Conservation (phyloP, 371 early-diverging fungal genomes). For the Haplosporangium sp. region DNA sequence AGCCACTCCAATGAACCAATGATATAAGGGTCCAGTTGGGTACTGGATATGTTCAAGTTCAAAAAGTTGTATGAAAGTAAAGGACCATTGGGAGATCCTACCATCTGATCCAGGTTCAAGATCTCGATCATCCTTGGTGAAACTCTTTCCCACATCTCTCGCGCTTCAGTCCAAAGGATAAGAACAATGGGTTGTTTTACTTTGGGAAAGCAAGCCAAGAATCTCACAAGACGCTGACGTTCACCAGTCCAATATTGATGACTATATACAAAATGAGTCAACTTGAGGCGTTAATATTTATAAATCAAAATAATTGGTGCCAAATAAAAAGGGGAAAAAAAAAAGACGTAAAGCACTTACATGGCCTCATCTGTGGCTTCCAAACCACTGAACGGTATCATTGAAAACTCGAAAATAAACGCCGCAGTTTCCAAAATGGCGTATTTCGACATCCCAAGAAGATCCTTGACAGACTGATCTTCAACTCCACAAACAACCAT, state of each 20-base stretch:
- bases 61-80: slow-evolving; percentile 33
- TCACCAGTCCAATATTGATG: slow-evolving; percentile 32
- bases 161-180: slow-evolving; percentile 31
- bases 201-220: slow-evolving; percentile 43
- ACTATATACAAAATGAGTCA: not conserved
- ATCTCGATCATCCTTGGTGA: slow-evolving; percentile 39
- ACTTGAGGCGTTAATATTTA: not conserved
- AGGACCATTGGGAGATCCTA: slow-evolving; percentile 20
- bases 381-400: slow-evolving; percentile 21
- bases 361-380: slow-evolving; percentile 29
- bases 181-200: slow-evolving; percentile 54
- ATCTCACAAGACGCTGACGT: slow-evolving; percentile 28
- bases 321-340: not conserved
- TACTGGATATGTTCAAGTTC: slow-evolving; percentile 29
- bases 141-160: slow-evolving; percentile 42
- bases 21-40: slow-evolving; percentile 39
- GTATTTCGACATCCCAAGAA: slow-evolving; percentile 32
- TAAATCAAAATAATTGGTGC: not conserved
- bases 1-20: slow-evolving; percentile 47
- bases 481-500: slow-evolving; percentile 46
- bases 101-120: slow-evolving; percentile 39
- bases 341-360: slow-evolving; percentile 14
- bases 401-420: slow-evolving; percentile 48
- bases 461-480: slow-evolving; percentile 28
- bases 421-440: slow-evolving; percentile 41